Evolutionary conservation across 1,284 basidiomycete genomes (phyloP).

Genomic region (Malassezia dermatis): DNA sequence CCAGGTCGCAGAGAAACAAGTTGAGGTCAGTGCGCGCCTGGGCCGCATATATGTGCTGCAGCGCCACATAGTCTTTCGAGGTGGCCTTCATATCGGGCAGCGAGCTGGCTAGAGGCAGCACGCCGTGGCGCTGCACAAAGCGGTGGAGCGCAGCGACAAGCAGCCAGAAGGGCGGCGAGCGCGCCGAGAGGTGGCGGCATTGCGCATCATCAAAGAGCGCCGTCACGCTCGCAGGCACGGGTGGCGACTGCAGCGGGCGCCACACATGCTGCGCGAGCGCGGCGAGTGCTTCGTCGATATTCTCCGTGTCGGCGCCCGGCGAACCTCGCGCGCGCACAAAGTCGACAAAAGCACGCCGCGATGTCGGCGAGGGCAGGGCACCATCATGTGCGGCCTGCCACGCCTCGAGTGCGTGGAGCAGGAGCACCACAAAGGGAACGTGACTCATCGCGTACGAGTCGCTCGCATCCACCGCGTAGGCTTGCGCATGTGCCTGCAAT

Average conservation of each 20-base stretch:
- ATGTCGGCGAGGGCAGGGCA: constrained; percentile 55
- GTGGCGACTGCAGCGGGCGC: constrained; percentile 30
- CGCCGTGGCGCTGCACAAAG: constrained; percentile 49
- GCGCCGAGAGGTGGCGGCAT: constrained; percentile 35
- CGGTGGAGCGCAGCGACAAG: constrained; percentile 67
- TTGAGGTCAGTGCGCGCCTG: constrained; percentile 62
- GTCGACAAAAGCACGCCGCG: constrained; percentile 70
- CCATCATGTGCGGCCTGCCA: constrained; percentile 56
- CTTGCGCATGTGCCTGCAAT: constrained; percentile 24
- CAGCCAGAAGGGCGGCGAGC: constrained; percentile 59
- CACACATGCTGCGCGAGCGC: constrained; percentile 40
- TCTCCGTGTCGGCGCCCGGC: constrained; percentile 74
- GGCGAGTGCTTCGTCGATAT: constrained; percentile 59
- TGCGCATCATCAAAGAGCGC: constrained; percentile 56
- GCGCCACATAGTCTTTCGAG: constrained; percentile 66
- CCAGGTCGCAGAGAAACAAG: constrained; percentile 49
- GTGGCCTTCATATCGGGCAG: constrained; percentile 94
- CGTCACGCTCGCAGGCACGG: constrained; percentile 26
- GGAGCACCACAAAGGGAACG: constrained; percentile 38
- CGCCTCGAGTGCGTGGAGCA: constrained; percentile 63
- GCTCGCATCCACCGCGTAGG: constrained; percentile 23
- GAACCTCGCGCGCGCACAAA: constrained; percentile 55
- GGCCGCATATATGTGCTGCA: constrained; percentile 66
- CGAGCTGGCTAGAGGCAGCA: constrained; percentile 57
- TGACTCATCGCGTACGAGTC: constrained; percentile 37